Evolutionary conservation across 495 filamentous ascomycete genomes (phyloP).

Genomic region (Podospora comata): DNA sequence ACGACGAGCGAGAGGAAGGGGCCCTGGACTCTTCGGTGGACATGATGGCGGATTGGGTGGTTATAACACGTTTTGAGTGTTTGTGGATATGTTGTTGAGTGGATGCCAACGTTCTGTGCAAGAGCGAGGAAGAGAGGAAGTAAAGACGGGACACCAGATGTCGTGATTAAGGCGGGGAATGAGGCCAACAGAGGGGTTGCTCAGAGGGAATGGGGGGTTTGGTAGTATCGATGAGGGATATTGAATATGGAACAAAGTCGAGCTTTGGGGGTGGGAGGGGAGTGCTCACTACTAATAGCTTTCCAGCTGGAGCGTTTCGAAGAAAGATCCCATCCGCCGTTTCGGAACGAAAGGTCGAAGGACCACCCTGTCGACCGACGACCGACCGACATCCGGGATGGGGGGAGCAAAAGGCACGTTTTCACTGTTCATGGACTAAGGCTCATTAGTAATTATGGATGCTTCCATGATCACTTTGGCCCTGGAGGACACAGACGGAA

Average conservation of each 20-base stretch:
- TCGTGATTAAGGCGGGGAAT: slow-evolving; percentile 10
- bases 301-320: slow-evolving; percentile 18
- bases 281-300: slow-evolving; percentile 27
- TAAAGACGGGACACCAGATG: neutral
- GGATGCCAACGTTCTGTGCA: neutral
- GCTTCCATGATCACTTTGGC: slow-evolving; percentile 14
- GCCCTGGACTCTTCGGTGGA: slow-evolving; percentile 24
- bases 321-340: slow-evolving; percentile 15
- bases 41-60: slow-evolving; percentile 27
- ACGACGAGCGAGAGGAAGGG: slow-evolving; percentile 34
- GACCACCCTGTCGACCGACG: slow-evolving; percentile 7
- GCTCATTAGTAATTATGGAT: slow-evolving; percentile 29
- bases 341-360: neutral
- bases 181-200: neutral
- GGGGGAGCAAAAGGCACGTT: slow-evolving; percentile 1
- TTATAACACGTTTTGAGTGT: neutral
- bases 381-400: neutral
- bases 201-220: neutral
- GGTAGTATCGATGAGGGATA: slow-evolving; percentile 21
- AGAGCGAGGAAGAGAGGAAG: neutral
- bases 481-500: slow-evolving; percentile 10
- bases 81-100: slow-evolving; percentile 2
- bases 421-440: slow-evolving; percentile 1
- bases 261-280: slow-evolving; percentile 15
- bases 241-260: slow-evolving; percentile 11